phyloP scores from a whole-genome alignment of 164 flowering plant genomes.

The Magnolia officinalis region DNA sequence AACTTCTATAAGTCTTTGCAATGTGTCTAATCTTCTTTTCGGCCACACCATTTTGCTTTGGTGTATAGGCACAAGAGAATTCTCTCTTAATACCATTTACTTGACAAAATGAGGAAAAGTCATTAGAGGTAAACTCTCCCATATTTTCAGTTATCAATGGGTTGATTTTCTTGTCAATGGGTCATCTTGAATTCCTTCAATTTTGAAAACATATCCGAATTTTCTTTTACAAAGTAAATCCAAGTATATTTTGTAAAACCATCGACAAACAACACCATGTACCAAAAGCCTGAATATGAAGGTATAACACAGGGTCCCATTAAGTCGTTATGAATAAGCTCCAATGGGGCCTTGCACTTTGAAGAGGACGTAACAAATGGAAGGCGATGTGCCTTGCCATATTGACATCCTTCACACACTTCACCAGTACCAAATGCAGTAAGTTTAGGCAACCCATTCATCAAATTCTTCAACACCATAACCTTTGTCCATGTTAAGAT shows the following conservation, averaged over 20 bases:
- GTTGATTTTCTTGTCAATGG: conserved; percentile 7
- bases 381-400: conserved; percentile 5
- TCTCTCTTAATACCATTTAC: conserved; percentile 4
- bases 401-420: conserved; percentile 15
- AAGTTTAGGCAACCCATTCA: conserved; percentile 8
- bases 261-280: conserved; percentile 13
- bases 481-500: conserved; percentile 10
- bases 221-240: conserved; percentile 11
- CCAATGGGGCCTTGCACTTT: too few species aligned
- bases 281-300: background rate
- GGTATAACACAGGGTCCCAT: conserved; percentile 4
- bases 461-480: conserved; percentile 1
- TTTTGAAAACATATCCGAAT: conserved; percentile 5
- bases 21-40: too few species aligned
- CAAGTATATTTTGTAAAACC: conserved; percentile 11
- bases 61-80: conserved; percentile 16
- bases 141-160: conserved; percentile 6
- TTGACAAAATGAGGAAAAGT: conserved; percentile 6
- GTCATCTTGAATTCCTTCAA: conserved; percentile 3
- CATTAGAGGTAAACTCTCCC: conserved; percentile 15
- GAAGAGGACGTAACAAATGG: background rate
- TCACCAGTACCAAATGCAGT: background rate
- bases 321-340: background rate
- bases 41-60: conserved; percentile 1
- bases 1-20: too few species aligned